Conservation (phyloP, 176 grass and related monocot genomes). For the Cenchrus fungigraminus region DNA sequence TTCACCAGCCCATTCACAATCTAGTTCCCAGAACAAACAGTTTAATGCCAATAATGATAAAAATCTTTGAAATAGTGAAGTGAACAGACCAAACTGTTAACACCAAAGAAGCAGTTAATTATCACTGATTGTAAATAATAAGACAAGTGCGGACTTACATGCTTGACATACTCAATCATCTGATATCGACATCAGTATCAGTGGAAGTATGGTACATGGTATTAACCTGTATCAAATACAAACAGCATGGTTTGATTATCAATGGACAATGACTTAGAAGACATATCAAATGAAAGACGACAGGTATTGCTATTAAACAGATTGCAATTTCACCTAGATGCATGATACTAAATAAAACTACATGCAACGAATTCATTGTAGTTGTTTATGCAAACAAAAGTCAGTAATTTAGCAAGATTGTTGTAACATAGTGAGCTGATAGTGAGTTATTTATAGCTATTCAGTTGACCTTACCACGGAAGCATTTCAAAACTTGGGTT, state of each 20-base stretch:
- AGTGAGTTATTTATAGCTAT: not conserved
- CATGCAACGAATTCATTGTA: not conserved
- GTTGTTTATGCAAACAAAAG: constrained; percentile 13
- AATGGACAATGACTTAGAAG: not conserved
- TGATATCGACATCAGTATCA: constrained; percentile 8
- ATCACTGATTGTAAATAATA: constrained; percentile 5
- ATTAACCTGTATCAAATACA: constrained; percentile 29
- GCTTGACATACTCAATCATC: constrained; percentile 5
- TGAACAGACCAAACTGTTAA: constrained; percentile 7
- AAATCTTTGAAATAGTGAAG: not conserved
- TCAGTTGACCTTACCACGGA: constrained; percentile 13
- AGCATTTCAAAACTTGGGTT: not conserved
- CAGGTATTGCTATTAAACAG: not conserved
- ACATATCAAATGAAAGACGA: not conserved
- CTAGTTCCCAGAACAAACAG: not conserved
- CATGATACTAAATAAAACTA: not conserved
- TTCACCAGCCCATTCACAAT: not conserved
- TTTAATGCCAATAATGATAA: not conserved
- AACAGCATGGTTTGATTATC: not conserved
- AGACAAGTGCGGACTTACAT: constrained; percentile 15
- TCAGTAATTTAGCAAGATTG: not conserved
- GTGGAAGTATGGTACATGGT: constrained; percentile 21
- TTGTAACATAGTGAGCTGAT: not conserved
- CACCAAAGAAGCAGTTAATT: not conserved
- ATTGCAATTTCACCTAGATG: not conserved